These are phyloP conservation scores for Fusarium marasasianum DNA, from an alignment of 2,329 filamentous ascomycete species.

Conservation along the genomic window DNA sequence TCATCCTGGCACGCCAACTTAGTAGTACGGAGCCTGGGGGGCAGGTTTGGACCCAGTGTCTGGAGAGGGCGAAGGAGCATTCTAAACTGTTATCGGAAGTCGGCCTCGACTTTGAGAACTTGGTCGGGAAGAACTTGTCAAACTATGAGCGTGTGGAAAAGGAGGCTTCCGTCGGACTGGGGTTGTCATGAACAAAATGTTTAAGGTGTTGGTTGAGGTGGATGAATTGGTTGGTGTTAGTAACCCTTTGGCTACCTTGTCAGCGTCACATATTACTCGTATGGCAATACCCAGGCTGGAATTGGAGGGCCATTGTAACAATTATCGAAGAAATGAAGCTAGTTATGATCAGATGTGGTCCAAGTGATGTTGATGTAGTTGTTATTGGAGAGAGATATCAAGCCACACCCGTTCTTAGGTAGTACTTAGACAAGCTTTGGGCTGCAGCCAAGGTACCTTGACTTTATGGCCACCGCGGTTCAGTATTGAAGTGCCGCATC, in stretches of 20 bases:
- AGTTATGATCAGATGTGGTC: neutral
- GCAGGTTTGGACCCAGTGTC: conserved; percentile 82
- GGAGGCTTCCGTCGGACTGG: conserved; percentile 43
- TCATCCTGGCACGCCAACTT: conserved; percentile 81
- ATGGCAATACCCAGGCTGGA: conserved; percentile 19
- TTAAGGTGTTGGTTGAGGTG: neutral
- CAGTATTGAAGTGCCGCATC: neutral
- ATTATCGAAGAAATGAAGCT: neutral
- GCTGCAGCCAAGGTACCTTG: neutral
- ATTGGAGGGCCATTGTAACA: conserved; percentile 16
- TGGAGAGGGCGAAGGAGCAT: conserved; percentile 83
- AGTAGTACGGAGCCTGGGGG: conserved; percentile 84
- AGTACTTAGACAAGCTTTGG: conserved; percentile 9
- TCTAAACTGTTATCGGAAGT: conserved; percentile 83
- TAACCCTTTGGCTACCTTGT: conserved; percentile 31
- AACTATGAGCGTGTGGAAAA: conserved; percentile 34
- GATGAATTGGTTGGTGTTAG: conserved; percentile 4
- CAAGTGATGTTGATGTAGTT: neutral
- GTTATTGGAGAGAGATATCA: neutral
- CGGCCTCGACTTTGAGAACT: conserved; percentile 85
- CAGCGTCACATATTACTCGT: conserved; percentile 4
- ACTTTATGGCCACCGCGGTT: conserved; percentile 7
- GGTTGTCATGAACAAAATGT: conserved; percentile 39
- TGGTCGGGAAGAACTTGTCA: conserved; percentile 72
- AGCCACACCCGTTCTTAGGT: conserved; percentile 20